These are phyloP conservation scores for Moelleriella libera DNA, from an alignment of 2,329 filamentous ascomycete genomes.

Conservation along the genomic window DNA sequence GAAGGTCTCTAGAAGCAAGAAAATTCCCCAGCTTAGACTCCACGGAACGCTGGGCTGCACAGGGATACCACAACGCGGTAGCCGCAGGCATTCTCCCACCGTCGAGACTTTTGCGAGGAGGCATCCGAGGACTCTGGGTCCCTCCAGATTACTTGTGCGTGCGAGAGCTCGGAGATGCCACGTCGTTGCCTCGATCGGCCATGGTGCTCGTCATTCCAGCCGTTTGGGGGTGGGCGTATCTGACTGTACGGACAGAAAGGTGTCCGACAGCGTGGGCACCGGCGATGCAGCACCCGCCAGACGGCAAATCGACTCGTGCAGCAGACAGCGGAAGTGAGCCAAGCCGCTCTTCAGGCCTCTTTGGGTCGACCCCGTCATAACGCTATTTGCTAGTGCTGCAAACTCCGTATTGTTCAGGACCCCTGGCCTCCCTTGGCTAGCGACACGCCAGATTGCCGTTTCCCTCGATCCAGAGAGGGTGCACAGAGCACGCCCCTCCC, in stretches of 20 bases:
- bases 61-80: background rate
- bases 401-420: background rate
- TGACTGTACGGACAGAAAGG: no score
- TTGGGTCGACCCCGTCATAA: background rate
- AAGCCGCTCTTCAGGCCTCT: background rate
- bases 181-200: no score
- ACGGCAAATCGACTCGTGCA: background rate
- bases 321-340: background rate
- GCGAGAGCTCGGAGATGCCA: no score
- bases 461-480: background rate
- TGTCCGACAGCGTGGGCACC: background rate
- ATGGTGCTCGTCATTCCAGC: no score
- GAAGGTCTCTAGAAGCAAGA: constrained; percentile 4
- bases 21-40: background rate
- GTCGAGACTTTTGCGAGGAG: no score
- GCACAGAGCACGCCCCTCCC: background rate
- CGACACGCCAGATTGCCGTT: background rate
- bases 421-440: background rate
- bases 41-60: background rate
- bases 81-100: no score
- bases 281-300: background rate
- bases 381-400: background rate
- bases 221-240: no score
- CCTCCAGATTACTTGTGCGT: no score
- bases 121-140: no score